Base-by-base conservation (phyloP, 129 eudicot species). In the Helichrysum umbraculigerum region DNA sequence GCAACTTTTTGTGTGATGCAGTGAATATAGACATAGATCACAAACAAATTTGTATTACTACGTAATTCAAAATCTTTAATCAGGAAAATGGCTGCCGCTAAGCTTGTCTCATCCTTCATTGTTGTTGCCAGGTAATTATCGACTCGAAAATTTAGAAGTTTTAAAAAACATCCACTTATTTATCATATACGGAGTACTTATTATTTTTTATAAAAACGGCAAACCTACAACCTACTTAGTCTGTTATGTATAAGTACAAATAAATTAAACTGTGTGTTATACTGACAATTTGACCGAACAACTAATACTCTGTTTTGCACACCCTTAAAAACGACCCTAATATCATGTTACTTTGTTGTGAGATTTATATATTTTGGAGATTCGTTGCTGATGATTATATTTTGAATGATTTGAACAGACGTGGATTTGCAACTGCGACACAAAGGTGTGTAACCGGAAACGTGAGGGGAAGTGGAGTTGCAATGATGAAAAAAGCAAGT, bases 371-470 rank as follows among this genome's bases (percentile, higher is more conserved):
- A 22, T 7, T 17, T n/a, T 57, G 29, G 11, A 19, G 22, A 30
- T 30, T 29, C 4, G 1, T 32, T 32, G 7, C 69, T 64, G 8
- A 64, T 30, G 4, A 29, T 29, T 29, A 15, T 32, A n/a, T 6
- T 61, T 71, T 51, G 17, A 50, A 62, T 71, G 4, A 34, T 62
- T 10, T 62, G 63, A 4, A 50, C 82, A 87, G 90, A 69, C 86
- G 91, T 58, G 98, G 98, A 15, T 92, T 75, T 20, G 88, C 91
- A n/a, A 81, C 88, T 0, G 83, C 88, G 1, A 47, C 90, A 35
- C 85, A 81, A 51, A 83, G 86, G 16, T 82, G 29, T 71, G 89
- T 81, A 9, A 51, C 87, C 0, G 77, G 86, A 15, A 22, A 66
- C 25, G 73, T 70, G 42, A 79, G 79, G 57, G 83, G 89, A 56